Conservation (phyloP, 2,329 filamentous ascomycete genomes). For the Onygenales sp. region DNA sequence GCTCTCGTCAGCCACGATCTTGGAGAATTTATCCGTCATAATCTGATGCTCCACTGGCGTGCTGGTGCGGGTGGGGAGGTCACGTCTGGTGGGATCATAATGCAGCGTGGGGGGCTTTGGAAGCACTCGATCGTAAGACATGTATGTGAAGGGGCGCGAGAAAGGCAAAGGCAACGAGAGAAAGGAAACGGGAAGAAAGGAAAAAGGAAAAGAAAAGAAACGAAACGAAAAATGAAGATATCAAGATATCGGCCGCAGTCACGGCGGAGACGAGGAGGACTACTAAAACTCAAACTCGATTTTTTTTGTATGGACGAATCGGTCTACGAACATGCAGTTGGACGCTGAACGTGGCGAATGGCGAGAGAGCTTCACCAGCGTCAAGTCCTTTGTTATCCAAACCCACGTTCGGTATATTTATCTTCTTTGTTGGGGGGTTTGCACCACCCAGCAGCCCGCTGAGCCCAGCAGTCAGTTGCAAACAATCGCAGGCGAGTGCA, state of each 20-base stretch:
- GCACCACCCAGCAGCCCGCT: neutral
- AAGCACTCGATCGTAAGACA: slow-evolving; percentile 41
- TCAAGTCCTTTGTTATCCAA: slow-evolving; percentile 12
- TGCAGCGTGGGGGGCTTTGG: slow-evolving; percentile 34
- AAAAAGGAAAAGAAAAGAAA: neutral
- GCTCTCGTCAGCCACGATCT: slow-evolving; percentile 15
- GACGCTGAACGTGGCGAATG: slow-evolving; percentile 8
- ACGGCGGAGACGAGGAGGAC: slow-evolving; percentile 7
- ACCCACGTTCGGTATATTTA: slow-evolving; percentile 8
- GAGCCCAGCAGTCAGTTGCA: slow-evolving; percentile 8
- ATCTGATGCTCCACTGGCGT: slow-evolving; percentile 33
- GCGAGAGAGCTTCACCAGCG: neutral
- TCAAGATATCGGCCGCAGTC: slow-evolving; percentile 3
- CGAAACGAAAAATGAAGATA: slow-evolving; percentile 2
- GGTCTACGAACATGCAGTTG: slow-evolving; percentile 4
- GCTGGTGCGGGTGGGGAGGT: slow-evolving; percentile 23
- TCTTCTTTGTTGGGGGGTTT: slow-evolving; percentile 12
- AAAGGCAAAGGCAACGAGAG: slow-evolving; percentile 1
- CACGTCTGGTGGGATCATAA: slow-evolving; percentile 27
- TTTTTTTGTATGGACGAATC: slow-evolving; percentile 14
- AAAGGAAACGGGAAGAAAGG: slow-evolving; percentile 1
- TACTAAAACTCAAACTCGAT: slow-evolving; percentile 11
- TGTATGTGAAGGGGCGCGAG: slow-evolving; percentile 14
- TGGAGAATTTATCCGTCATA: slow-evolving; percentile 26
- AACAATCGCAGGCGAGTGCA: slow-evolving; percentile 13